Base-by-base conservation (phyloP, 306 rosid genomes). In the Cucurbita argyrosperma region DNA sequence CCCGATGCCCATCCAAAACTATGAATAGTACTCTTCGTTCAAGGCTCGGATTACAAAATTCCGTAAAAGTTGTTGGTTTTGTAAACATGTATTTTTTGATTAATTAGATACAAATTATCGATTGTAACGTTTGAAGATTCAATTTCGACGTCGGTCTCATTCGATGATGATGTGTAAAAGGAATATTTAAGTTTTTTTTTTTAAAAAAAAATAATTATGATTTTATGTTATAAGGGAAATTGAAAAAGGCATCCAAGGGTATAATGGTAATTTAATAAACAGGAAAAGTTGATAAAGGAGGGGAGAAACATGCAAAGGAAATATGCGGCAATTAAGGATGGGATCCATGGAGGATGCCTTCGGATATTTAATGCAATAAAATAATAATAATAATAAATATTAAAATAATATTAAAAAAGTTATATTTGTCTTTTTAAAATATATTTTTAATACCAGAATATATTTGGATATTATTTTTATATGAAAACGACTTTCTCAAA, bases 271-370 rank as follows among this genome's bases (percentile, higher is more conserved):
- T 10, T 14, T 14, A n/a, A 37, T 0, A 47, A 46, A 11, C 16
- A 12, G 8, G 37, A 67, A n/a, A 46, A 70, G 66, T 35, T 60
- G 10, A 37, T 15, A 38, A 63, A 39, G 69, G 11, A 62, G 49
- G 38, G 69, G 49, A 63, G 69, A 63, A 63, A 38, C 69, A 63
- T 63, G 57, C 56, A 51, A 35, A 53, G 62, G 26, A 26, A 52
- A 72, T 50, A 52, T 72, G 76, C 23, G 9, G 49, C 53, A 54
- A 72, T 72, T 55, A 72, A 72, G 76, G 50, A 72, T 21, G 23
- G 68, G 62, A 55, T 39, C 61, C 65, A 3, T 61, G 8, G 50
- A n/a, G 71, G 51, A 63, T 64, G 71, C 50, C 37, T 37, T 35
- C 52, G 11, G 12, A 15, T 54, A 38, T 40, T 72, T 54, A 21